A percentile compares a stretch with the other conserved stretches of the same genome.
These are phyloP conservation scores for Linum trigynum DNA, from an alignment of 345 rosid species.

Conservation along the genomic window DNA sequence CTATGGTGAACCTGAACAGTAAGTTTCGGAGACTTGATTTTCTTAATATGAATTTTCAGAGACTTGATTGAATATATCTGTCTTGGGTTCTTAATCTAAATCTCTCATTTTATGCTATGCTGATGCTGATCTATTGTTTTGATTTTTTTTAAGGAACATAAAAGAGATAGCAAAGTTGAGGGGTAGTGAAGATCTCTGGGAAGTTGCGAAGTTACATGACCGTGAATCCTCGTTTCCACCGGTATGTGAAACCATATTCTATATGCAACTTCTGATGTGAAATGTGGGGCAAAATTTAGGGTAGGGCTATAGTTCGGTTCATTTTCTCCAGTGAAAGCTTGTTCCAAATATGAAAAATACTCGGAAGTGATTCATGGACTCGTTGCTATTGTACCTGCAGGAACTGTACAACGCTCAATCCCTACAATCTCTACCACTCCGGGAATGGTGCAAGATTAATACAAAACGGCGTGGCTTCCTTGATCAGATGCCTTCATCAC, in stretches of 20 bases:
- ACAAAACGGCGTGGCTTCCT: conserved; percentile 64
- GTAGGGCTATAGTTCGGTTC: too few relatives aligned
- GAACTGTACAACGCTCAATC: conserved; percentile 48
- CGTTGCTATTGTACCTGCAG: conserved; percentile 25
- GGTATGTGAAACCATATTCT: conserved; percentile 29
- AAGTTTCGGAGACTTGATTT: conserved; percentile 7
- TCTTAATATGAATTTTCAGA: too few relatives aligned
- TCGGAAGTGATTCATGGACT: not conserved
- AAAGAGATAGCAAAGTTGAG: conserved; percentile 72
- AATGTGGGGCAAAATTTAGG: not conserved
- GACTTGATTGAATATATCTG: not conserved
- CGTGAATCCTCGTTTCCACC: conserved; percentile 69
- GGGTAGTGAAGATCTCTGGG: conserved; percentile 97
- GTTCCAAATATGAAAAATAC: too few relatives aligned
- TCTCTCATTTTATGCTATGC: not conserved
- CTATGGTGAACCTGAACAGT: conserved; percentile 92
- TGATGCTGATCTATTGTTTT: not conserved
- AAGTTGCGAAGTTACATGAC: conserved; percentile 73
- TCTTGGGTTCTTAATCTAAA: conserved; percentile 4
- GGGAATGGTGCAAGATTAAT: conserved; percentile 58
- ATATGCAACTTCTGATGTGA: not conserved
- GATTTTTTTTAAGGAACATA: conserved; percentile 49
- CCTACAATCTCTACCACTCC: conserved; percentile 33
- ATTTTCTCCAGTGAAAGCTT: too few relatives aligned
- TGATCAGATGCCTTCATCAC: conserved; percentile 41